phyloP scores from a whole-genome alignment of 75 land plant genomes.

The Adiantum capillusveneris region DNA sequence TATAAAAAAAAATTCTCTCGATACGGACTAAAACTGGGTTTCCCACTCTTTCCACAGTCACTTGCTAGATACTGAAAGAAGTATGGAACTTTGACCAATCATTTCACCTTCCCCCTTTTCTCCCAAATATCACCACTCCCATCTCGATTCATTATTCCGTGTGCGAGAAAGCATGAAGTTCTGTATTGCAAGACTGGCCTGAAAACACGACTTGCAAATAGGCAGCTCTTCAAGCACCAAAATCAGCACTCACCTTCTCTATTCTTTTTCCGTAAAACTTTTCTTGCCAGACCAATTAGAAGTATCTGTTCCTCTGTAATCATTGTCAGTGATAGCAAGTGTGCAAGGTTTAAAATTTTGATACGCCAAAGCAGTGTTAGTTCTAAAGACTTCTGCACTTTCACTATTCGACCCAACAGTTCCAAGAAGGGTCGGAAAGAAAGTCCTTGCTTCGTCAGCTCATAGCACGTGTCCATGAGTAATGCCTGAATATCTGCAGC shows the following conservation, averaged over 20 bases:
- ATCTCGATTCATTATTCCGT: too few relatives aligned
- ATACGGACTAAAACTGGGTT: too few relatives aligned
- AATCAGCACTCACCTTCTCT: neutral
- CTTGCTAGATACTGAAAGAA: too few relatives aligned
- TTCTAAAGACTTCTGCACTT: neutral
- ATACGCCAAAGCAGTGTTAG: neutral
- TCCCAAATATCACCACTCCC: too few relatives aligned
- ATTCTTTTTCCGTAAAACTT: neutral
- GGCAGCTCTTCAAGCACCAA: too few relatives aligned
- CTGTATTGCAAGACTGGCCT: too few relatives aligned
- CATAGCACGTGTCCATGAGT: neutral
- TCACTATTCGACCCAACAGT: slow-evolving; percentile 5
- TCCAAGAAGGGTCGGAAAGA: neutral
- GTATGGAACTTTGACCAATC: too few relatives aligned
- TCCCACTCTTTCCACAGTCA: too few relatives aligned
- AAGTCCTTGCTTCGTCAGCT: neutral
- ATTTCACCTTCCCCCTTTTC: too few relatives aligned
- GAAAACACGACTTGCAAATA: too few relatives aligned
- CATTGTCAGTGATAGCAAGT: slow-evolving; percentile 1
- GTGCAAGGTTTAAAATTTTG: neutral
- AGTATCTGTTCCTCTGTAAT: neutral
- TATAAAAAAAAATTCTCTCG: too few relatives aligned
- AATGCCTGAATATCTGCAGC: neutral
- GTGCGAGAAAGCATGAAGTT: too few relatives aligned
- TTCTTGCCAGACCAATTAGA: slow-evolving; percentile 1